Percentiles rank a stretch among this genome's conserved stretches.
These are phyloP conservation scores for Wallacemonas collosoma DNA, from an alignment of 208 protist genomes.

Conservation along the genomic window DNA sequence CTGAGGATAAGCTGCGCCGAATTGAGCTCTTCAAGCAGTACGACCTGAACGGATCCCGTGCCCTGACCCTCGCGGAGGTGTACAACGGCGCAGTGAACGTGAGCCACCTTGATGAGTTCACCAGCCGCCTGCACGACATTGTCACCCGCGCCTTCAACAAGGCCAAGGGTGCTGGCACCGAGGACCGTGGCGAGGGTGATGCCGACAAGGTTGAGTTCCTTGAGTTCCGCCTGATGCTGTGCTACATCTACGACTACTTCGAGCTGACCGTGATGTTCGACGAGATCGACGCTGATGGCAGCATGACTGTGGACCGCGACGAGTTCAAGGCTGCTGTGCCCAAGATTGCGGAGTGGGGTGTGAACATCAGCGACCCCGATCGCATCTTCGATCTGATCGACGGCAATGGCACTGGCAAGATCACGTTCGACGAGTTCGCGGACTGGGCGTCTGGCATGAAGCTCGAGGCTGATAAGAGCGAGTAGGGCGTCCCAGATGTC, in stretches of 20 bases:
- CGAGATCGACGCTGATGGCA: slow-evolving; percentile 38
- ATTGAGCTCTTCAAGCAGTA: slow-evolving; percentile 34
- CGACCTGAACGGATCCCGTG: slow-evolving; percentile 14
- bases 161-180: slow-evolving; percentile 35
- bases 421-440: slow-evolving; percentile 59
- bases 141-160: slow-evolving; percentile 58
- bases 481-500: neutral
- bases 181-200: slow-evolving; percentile 22
- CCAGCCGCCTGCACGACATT: slow-evolving; percentile 30
- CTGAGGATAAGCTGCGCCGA: slow-evolving; percentile 30
- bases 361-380: slow-evolving; percentile 30
- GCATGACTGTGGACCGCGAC: slow-evolving; percentile 34
- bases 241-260: slow-evolving; percentile 23
- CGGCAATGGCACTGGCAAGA: slow-evolving; percentile 38
- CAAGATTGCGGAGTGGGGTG: slow-evolving; percentile 41
- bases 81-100: slow-evolving; percentile 28
- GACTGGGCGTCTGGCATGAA: slow-evolving; percentile 35
- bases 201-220: slow-evolving; percentile 40
- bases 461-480: slow-evolving; percentile 23
- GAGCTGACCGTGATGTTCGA: slow-evolving; percentile 59
- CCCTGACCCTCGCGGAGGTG: slow-evolving; percentile 29
- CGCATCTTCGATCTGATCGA: slow-evolving; percentile 48
- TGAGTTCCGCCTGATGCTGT: slow-evolving; percentile 54
- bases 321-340: slow-evolving; percentile 40
- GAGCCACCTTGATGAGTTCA: slow-evolving; percentile 37